phyloP scores from a whole-genome alignment of 1,139 yeast genomes.

The Zygosaccharomyces sapae region DNA sequence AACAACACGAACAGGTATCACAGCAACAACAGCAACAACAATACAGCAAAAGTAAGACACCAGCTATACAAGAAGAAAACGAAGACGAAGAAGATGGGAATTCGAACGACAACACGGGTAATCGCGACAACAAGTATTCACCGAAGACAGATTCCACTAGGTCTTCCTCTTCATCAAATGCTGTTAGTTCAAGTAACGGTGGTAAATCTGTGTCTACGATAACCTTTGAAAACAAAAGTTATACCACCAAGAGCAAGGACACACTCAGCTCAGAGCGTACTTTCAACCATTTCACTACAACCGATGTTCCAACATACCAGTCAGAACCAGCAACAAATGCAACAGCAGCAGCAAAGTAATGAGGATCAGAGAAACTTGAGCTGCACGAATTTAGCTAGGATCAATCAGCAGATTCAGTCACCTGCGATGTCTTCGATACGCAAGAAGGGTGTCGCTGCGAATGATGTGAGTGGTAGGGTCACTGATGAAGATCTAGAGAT shows the following conservation, averaged over 20 bases:
- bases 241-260: slow-evolving; percentile 50
- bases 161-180: slow-evolving; percentile 17
- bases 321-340: slow-evolving; percentile 8
- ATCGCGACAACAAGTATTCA: slow-evolving; percentile 7
- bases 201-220: slow-evolving; percentile 23
- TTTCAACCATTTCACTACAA: slow-evolving; percentile 56
- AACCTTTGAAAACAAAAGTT: slow-evolving; percentile 50
- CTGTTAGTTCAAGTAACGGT: slow-evolving; percentile 12
- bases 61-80: slow-evolving; percentile 20
- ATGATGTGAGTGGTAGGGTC: slow-evolving; percentile 10
- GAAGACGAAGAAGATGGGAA: slow-evolving; percentile 11
- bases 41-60: slow-evolving; percentile 12
- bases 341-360: slow-evolving; percentile 13
- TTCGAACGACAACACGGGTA: neutral
- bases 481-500: slow-evolving; percentile 26
- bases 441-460: slow-evolving; percentile 18
- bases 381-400: slow-evolving; percentile 17
- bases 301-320: slow-evolving; percentile 31
- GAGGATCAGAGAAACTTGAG: slow-evolving; percentile 11
- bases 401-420: slow-evolving; percentile 33
- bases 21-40: slow-evolving; percentile 6
- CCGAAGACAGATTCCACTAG: slow-evolving; percentile 10
- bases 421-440: slow-evolving; percentile 32
- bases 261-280: slow-evolving; percentile 61
- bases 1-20: no score